Conservation (phyloP, 441 rosid species). For the Croton laevigatus region DNA sequence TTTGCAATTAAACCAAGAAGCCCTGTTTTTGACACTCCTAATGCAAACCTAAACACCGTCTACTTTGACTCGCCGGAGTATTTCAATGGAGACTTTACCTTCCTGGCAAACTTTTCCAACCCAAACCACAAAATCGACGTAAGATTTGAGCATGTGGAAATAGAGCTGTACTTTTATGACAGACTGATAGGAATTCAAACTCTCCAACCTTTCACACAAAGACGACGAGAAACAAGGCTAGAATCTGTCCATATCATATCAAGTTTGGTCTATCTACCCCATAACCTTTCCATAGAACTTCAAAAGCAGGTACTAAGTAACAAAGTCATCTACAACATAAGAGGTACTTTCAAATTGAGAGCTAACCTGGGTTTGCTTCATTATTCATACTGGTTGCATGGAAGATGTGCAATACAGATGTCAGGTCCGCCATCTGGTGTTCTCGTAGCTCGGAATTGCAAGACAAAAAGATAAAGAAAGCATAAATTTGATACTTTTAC, state of each 20-base stretch:
- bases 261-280: slow-evolving; percentile 72
- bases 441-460: slow-evolving; percentile 53
- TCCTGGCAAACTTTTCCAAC: slow-evolving; percentile 68
- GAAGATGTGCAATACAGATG: slow-evolving; percentile 62
- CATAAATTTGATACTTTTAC: not conserved
- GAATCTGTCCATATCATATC: slow-evolving; percentile 62
- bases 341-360: slow-evolving; percentile 63
- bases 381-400: slow-evolving; percentile 69
- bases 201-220: slow-evolving; percentile 62
- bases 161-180: slow-evolving; percentile 65
- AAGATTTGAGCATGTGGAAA: slow-evolving; percentile 49
- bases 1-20: slow-evolving; percentile 55
- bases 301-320: slow-evolving; percentile 63
- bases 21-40: slow-evolving; percentile 70
- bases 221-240: slow-evolving; percentile 48
- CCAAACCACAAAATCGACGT: slow-evolving; percentile 64
- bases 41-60: slow-evolving; percentile 64
- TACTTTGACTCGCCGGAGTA: slow-evolving; percentile 72
- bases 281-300: slow-evolving; percentile 47
- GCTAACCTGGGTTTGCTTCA: slow-evolving; percentile 64
- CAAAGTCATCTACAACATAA: slow-evolving; percentile 51
- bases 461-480: slow-evolving; percentile 45
- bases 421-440: slow-evolving; percentile 75
- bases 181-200: slow-evolving; percentile 53
- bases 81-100: slow-evolving; percentile 70